A percentile compares a stretch with the other conserved stretches of the same genome.
phyloP scores from a whole-genome alignment of 2,329 filamentous ascomycete genomes.

The Scedosporium minutisporum region DNA sequence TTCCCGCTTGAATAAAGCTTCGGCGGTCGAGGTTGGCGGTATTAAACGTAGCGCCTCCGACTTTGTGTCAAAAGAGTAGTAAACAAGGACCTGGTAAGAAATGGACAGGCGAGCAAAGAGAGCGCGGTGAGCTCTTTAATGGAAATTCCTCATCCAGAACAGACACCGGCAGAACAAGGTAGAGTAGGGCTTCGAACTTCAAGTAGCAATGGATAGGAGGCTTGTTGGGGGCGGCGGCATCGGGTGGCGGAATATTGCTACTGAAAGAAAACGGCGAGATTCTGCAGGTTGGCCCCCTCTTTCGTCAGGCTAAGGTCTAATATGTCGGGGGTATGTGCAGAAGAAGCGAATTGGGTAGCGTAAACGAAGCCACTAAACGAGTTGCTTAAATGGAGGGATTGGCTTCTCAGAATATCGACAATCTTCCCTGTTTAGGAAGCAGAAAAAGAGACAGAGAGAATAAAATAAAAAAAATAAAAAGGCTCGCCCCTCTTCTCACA shows the following conservation, averaged over 20 bases:
- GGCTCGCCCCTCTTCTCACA: background rate
- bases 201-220: background rate
- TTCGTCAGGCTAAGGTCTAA: background rate
- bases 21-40: background rate
- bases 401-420: background rate
- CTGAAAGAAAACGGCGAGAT: background rate
- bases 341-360: background rate
- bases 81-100: background rate
- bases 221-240: background rate
- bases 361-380: background rate
- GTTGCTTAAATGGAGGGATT: constrained; percentile 5
- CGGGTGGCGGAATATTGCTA: background rate
- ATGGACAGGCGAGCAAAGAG: background rate
- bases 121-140: background rate
- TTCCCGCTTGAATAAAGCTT: background rate
- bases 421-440: background rate
- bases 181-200: background rate
- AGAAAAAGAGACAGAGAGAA: background rate
- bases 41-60: background rate
- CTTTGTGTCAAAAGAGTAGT: background rate
- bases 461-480: constrained; percentile 1
- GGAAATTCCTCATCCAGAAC: background rate
- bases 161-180: background rate
- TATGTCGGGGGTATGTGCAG: background rate
- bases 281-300: background rate